phyloP scores from a whole-genome alignment of 2,329 filamentous ascomycete genomes.

The Fusarium stilboides region DNA sequence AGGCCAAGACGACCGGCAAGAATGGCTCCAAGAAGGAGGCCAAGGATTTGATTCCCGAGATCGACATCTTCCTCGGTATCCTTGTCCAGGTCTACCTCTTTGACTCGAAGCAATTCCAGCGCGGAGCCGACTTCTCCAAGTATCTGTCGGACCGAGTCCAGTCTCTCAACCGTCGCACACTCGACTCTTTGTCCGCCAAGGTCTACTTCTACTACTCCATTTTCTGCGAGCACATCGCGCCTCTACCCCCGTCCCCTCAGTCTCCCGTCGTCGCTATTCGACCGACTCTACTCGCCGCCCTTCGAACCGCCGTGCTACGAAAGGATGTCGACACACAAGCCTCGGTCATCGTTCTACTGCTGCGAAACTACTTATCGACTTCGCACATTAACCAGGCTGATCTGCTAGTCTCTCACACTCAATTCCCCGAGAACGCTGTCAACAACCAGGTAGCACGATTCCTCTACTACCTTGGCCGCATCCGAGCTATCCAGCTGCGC shows the following conservation, averaged over 20 bases:
- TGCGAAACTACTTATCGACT: constrained; percentile 95
- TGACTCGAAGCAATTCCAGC: constrained; percentile 85
- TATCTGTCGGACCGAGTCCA: constrained; percentile 89
- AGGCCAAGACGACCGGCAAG: constrained; percentile 67
- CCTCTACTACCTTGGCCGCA: constrained; percentile 96
- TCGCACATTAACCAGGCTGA: constrained; percentile 98
- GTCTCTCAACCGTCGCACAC: constrained; percentile 89
- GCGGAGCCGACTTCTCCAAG: constrained; percentile 87
- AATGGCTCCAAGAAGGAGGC: constrained; percentile 74
- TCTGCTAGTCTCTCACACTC: constrained; percentile 93
- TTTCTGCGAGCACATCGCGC: constrained; percentile 92
- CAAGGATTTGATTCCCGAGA: constrained; percentile 87
- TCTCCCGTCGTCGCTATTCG: constrained; percentile 90
- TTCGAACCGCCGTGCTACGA: constrained; percentile 94
- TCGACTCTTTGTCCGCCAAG: constrained; percentile 94
- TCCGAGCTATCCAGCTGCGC: constrained; percentile 94
- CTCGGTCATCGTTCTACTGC: constrained; percentile 92
- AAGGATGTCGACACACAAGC: constrained; percentile 99
- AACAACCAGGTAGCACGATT: constrained; percentile 99
- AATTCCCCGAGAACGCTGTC: constrained; percentile 92
- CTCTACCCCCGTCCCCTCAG: constrained; percentile 88
- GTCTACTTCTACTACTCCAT: constrained; percentile 98
- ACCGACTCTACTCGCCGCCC: constrained; percentile 86
- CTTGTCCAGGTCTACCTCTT: constrained; percentile 89
- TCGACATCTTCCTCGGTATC: constrained; percentile 91